Evolutionary conservation across 148 eudicot species (phyloP), one percentile per base, ranked within the genome.

Genomic region (Silene latifolia): DNA sequence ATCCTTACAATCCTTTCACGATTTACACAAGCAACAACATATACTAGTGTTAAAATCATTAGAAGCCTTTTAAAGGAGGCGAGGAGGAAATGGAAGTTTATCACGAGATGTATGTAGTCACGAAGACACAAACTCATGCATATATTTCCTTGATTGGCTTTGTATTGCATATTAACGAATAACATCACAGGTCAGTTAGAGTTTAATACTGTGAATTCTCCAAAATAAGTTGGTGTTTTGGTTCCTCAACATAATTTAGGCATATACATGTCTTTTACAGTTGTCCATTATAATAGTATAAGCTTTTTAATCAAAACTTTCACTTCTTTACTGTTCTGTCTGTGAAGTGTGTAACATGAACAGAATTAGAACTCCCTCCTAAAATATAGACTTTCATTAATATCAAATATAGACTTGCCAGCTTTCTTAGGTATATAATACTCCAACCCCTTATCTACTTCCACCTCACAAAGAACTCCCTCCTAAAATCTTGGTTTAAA

Each of bases 371-470:
- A 32, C 35, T 32, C 35, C 35, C 35, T 32, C 4, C 35, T 32
- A 32, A 32, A 32, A 32, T 3, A 32, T 32, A 32, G 35, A 32
- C 5, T 32, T 62, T 71, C 61, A 29, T 63, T 14, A 51, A 63
- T 17, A 63, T n/a, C 71, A 64, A 72, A 23, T 68, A 51, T 65
- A 53, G 24, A 8, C 8, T 69, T 60, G 19, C 74, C 73, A 58
- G 73, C 62, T 72, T 27, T 76, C 24, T 71, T 20, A 65, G 68
- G 24, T 76, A 76, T 72, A 80, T 56, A 32, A 75, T 71, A 76
- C 54, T n/a, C 73, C 72, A 56, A 59, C 76, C 73, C 46, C 62
- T 44, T 59, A 76, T 53, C 77, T 48, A 75, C 67, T 71, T 53
- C 72, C n/a, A 63, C 27, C 71, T 47, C 63, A 71, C 6, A 78